Conservation (phyloP, 2,329 filamentous ascomycete species). For the Cercospora beticola region DNA sequence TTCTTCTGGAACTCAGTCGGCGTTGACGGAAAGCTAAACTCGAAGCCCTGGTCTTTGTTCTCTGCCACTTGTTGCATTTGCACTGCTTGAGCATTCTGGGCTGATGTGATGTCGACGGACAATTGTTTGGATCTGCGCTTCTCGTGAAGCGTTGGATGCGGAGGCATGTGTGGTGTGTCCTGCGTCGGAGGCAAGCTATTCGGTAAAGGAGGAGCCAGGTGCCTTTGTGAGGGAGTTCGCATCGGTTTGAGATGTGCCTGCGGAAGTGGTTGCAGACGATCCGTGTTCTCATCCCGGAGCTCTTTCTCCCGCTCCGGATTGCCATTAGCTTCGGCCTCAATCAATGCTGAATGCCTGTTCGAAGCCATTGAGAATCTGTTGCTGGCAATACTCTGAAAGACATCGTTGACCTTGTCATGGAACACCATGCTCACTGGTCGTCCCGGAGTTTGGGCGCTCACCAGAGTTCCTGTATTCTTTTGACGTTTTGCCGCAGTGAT, state of each 20-base stretch:
- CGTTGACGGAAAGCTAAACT: constrained; percentile 73
- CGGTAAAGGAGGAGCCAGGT: constrained; percentile 14
- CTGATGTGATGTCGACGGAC: constrained; percentile 45
- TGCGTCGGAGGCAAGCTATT: constrained; percentile 46
- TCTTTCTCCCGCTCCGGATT: constrained; percentile 77
- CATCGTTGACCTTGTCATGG: constrained; percentile 83
- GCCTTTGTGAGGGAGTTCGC: constrained; percentile 27
- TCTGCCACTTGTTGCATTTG: constrained; percentile 23
- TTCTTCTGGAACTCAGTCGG: constrained; percentile 87
- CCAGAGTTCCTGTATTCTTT: constrained; percentile 47
- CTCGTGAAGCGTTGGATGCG: constrained; percentile 39
- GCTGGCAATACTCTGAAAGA: constrained; percentile 80
- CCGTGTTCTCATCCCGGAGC: constrained; percentile 77
- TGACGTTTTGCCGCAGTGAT: constrained; percentile 73
- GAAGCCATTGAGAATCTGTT: constrained; percentile 54
- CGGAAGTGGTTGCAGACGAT: constrained; percentile 78
- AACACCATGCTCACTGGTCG: constrained; percentile 70
- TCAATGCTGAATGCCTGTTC: constrained; percentile 74
- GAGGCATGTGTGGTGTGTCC: constrained; percentile 35
- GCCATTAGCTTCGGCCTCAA: constrained; percentile 76
- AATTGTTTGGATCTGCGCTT: constrained; percentile 46
- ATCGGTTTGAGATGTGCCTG: constrained; percentile 48
- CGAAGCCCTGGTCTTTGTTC: constrained; percentile 27
- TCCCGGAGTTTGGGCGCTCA: constrained; percentile 53
- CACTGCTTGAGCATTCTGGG: constrained; percentile 39